Evolutionary conservation across 371 early-diverging fungal genomes (phyloP), one percentile per base, ranked within the genome.

Genomic region (Mortierella sp.): DNA sequence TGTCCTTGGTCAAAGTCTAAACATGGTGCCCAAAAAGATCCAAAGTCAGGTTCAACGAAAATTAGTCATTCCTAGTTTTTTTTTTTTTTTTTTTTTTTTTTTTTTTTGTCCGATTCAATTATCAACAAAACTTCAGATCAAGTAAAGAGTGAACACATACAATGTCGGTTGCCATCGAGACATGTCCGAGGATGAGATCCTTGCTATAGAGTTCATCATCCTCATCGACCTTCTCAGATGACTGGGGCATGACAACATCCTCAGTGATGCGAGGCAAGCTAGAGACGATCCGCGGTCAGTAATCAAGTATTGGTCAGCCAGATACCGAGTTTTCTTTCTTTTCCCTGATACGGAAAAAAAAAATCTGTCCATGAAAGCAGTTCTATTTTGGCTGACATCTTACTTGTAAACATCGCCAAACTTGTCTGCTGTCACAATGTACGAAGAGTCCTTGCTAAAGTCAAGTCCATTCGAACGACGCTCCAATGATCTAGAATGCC

Each of bases 371-470:
- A 44, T 60, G 52, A n/a, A 48, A 19, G 47, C 19, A 28, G 25
- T 43, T 37, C 5, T 56, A 52, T n/a, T 26, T 48, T 26, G 7
- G 43, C 14, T 25, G 23, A 30, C n/a, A 44, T 14, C 61, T 64
- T 87, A 92, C 90, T 90, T 83, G 79, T 94, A 93, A 25, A 94
- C 92, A 85, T 98, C 99, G 18, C 99, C 99, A 85, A 96, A 97
- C 82, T 97, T 97, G 83, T 98, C 99, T n/a, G 92, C 97, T 9
- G 90, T 88, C 12, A 96, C 51, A 62, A 97, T 80, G 50, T 83
- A 55, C 16, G 81, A 82, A n/a, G 88, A 88, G 29, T 84, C 73
- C 0, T 85, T 84, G 62, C 83, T 86, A 72, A 95, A 94, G 37
- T 81, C 77, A 19, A 95, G 67, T 0, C 93, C 88, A 66, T 91